A percentile compares a stretch with the other conserved stretches of the same genome.
Evolutionary conservation across 1,284 basidiomycete species (phyloP).

Genomic region (Sanghuangporus sanghuang): DNA sequence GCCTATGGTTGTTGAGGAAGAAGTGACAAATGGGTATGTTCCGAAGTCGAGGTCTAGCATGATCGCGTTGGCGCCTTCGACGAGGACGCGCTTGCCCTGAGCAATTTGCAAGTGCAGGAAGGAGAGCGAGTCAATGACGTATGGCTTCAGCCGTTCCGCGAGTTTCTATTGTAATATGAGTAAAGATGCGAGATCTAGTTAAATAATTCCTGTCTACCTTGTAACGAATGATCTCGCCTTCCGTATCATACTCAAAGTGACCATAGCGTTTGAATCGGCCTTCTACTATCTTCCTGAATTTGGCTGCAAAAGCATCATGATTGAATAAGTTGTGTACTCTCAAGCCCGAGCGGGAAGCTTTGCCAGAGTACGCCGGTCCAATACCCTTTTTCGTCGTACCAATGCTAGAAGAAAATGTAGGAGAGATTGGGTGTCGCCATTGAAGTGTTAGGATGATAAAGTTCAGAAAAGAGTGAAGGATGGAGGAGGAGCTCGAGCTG

Average conservation of each 20-base stretch:
- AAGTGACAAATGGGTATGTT: constrained; percentile 97
- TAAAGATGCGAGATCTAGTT: background rate
- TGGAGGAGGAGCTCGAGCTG: background rate
- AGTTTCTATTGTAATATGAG: constrained; percentile 49
- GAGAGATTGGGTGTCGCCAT: background rate
- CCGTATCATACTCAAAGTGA: constrained; percentile 97
- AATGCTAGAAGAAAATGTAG: constrained; percentile 51
- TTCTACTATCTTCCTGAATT: constrained; percentile 96
- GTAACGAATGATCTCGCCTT: constrained; percentile 92
- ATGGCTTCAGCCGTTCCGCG: constrained; percentile 82
- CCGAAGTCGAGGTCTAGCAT: constrained; percentile 99
- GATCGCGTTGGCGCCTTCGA: constrained; percentile 96
- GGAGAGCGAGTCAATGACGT: constrained; percentile 83
- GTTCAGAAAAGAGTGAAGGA: background rate
- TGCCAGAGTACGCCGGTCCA: constrained; percentile 96
- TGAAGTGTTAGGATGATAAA: background rate
- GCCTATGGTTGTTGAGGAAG: constrained; percentile 88
- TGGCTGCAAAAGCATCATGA: constrained; percentile 77
- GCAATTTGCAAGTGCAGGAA: constrained; percentile 82
- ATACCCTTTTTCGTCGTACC: constrained; percentile 98
- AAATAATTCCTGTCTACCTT: constrained; percentile 40
- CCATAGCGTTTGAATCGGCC: constrained; percentile 98
- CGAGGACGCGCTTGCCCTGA: constrained; percentile 76
- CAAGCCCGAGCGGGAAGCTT: constrained; percentile 93
- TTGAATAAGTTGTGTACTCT: constrained; percentile 97